Conservation (phyloP, 805 yeast species). For the Starmerella bacillaris region DNA sequence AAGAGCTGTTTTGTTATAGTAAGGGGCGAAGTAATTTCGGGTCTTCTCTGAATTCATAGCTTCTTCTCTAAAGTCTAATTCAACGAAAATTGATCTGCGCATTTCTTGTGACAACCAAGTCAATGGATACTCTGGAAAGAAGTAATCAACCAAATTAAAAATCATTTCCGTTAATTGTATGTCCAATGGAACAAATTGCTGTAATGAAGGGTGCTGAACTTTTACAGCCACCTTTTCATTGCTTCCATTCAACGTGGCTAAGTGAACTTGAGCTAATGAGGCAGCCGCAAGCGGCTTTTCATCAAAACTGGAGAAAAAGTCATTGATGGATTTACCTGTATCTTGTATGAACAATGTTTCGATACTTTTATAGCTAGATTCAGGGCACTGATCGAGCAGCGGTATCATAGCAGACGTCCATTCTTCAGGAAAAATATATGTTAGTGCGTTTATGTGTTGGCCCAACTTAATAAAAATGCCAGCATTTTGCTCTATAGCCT, state of each 20-base stretch:
- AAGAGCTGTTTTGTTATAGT: slow-evolving; percentile 48
- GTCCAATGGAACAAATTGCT: slow-evolving; percentile 81
- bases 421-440: slow-evolving; percentile 74
- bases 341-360: slow-evolving; percentile 49
- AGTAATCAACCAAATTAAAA: slow-evolving; percentile 50
- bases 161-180: slow-evolving; percentile 59
- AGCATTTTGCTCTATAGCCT: slow-evolving; percentile 69
- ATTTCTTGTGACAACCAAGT: slow-evolving; percentile 93
- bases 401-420: slow-evolving; percentile 95
- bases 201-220: slow-evolving; percentile 77
- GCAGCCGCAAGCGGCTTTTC: slow-evolving; percentile 82
- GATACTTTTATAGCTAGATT: slow-evolving; percentile 53
- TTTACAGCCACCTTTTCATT: slow-evolving; percentile 80
- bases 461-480: slow-evolving; percentile 90
- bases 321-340: slow-evolving; percentile 41
- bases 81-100: slow-evolving; percentile 72
- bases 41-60: slow-evolving; percentile 68
- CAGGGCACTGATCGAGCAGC: slow-evolving; percentile 78
- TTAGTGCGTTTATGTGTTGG: slow-evolving; percentile 82
- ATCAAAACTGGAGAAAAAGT: slow-evolving; percentile 48
- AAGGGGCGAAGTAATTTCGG: slow-evolving; percentile 41
- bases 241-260: slow-evolving; percentile 38
- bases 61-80: slow-evolving; percentile 72
- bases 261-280: slow-evolving; percentile 88
- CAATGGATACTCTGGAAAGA: slow-evolving; percentile 86